Evolutionary conservation across 1,284 basidiomycete species (phyloP).

Genomic region (Cutaneotrichosporon curvatum): DNA sequence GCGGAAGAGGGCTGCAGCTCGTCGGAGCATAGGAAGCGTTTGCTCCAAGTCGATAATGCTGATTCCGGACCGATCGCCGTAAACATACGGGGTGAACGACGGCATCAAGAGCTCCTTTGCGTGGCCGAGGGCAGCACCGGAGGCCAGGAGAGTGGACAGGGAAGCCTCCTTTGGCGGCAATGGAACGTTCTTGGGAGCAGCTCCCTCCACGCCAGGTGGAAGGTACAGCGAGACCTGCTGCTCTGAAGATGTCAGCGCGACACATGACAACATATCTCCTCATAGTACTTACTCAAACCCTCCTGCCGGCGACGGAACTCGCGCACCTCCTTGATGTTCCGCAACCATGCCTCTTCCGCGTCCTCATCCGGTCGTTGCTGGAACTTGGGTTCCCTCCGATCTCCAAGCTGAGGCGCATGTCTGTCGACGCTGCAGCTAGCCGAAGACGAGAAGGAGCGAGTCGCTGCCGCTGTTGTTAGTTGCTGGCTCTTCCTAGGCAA

Average conservation of each 20-base stretch:
- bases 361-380: constrained; percentile 19
- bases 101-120: constrained; percentile 72
- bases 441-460: constrained; percentile 2
- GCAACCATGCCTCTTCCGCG: constrained; percentile 34
- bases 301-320: constrained; percentile 33
- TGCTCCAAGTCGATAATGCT: constrained; percentile 94
- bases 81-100: constrained; percentile 86
- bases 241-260: constrained; percentile 3
- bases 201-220: constrained; percentile 8
- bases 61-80: constrained; percentile 82
- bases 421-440: no score
- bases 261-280: not conserved
- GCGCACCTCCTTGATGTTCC: constrained; percentile 36
- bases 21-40: constrained; percentile 82
- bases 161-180: constrained; percentile 35
- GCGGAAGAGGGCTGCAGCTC: constrained; percentile 79
- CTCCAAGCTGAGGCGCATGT: no score
- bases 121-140: constrained; percentile 93
- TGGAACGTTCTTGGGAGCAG: constrained; percentile 11
- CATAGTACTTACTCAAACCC: constrained; percentile 23
- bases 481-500: no score
- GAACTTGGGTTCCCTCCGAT: not conserved
- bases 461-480: constrained; percentile 2
- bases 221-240: constrained; percentile 23
- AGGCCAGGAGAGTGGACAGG: constrained; percentile 82